These are phyloP conservation scores for Silene vulgaris DNA, from an alignment of 179 eudicot species.

Conservation along the genomic window DNA sequence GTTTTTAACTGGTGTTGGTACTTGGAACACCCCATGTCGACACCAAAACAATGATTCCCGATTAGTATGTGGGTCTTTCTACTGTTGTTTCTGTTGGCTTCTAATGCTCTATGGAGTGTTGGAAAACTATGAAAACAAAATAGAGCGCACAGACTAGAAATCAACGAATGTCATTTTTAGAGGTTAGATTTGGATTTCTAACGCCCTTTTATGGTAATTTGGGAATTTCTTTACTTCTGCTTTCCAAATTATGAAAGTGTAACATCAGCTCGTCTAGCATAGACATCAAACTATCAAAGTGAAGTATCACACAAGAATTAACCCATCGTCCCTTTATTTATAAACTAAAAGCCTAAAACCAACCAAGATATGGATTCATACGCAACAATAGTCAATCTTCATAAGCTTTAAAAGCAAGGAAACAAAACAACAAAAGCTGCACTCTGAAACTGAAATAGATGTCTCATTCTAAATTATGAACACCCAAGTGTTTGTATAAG, in stretches of 20 bases:
- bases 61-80: not conserved
- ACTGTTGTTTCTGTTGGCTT: not conserved
- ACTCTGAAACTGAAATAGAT: not conserved
- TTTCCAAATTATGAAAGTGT: too few species aligned
- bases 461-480: too few species aligned
- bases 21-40: not conserved
- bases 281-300: not conserved
- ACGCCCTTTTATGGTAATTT: too few species aligned
- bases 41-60: not conserved
- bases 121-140: not conserved
- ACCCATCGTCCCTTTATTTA: not conserved
- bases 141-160: not conserved
- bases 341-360: not conserved
- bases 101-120: not conserved
- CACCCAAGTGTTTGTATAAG: too few species aligned
- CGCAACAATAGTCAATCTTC: not conserved
- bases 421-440: not conserved
- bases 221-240: too few species aligned
- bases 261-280: not conserved
- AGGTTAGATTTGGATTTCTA: too few species aligned
- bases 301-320: not conserved
- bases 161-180: too few species aligned
- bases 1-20: not conserved
- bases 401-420: too few species aligned
- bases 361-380: not conserved